Evolutionary conservation across 163 green algal genomes (phyloP).

Genomic region (Trebouxiophyceae sp.): DNA sequence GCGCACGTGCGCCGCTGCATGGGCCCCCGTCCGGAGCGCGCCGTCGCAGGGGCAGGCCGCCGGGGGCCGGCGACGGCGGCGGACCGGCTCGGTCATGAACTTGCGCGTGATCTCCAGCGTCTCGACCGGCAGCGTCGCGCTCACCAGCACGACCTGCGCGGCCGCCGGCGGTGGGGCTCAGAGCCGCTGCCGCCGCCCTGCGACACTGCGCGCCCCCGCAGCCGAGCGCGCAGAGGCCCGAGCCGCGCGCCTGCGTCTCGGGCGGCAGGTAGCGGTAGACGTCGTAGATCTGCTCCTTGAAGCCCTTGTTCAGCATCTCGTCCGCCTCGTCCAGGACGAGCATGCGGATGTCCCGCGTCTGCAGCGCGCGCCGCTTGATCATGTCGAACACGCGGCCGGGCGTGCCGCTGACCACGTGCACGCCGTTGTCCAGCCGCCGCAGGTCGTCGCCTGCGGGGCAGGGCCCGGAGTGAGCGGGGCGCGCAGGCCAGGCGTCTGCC

Average conservation of each 20-base stretch:
- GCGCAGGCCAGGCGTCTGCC: no score
- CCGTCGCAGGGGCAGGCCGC: no score
- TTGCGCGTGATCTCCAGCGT: conserved; percentile 97
- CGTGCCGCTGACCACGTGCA: conserved; percentile 92
- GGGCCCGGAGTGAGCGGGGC: no score
- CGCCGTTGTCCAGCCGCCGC: conserved; percentile 80
- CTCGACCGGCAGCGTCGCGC: conserved; percentile 92
- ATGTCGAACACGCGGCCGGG: conserved; percentile 98
- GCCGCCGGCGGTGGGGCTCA: background rate
- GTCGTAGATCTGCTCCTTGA: conserved; percentile 99
- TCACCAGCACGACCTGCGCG: conserved; percentile 88
- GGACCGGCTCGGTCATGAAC: conserved; percentile 99
- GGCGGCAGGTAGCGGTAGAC: conserved; percentile 86
- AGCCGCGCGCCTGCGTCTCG: conserved; percentile 60
- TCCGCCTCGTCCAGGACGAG: conserved; percentile 96
- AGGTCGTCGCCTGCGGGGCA: conserved; percentile 88
- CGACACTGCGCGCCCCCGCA: no score
- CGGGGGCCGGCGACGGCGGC: no score
- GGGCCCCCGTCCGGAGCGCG: no score
- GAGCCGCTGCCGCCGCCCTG: no score
- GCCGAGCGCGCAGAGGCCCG: no score
- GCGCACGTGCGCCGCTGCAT: no score
- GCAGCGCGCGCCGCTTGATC: conserved; percentile 82
- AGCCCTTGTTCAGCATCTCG: conserved; percentile 97
- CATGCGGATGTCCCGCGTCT: conserved; percentile 68